Evolutionary conservation across 257 asterid genomes (phyloP), one percentile per base, ranked within the genome.

Genomic region (Fraxinus excelsior): DNA sequence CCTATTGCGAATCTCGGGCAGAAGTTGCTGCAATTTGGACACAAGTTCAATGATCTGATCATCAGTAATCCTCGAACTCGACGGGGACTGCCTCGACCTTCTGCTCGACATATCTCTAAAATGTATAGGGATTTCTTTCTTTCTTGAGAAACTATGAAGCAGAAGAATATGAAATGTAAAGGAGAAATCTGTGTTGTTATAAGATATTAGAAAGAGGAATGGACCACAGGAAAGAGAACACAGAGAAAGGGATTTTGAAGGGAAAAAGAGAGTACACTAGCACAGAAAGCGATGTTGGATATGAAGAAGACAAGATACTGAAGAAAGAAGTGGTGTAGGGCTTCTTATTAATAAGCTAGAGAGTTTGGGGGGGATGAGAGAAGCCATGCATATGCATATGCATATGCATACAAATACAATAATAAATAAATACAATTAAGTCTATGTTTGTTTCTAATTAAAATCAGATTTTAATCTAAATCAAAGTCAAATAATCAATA

Each of bases 21-120:
- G 86, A 79, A 90, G 90, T 74, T 88, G 95, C 64, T 91, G 97
- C 25, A 91, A 83, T 79, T 88, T 90, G 78, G 94, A 85, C 64
- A 91, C 83, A 18, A 91, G 92, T 25, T 90, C 88, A 13, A 88
- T 84, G 79, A 91, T 91, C 73, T 90, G 97, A 72, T 91, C 96
- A 49, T 91, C 97, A 1, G 86, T 69, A 49, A 91, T 91, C 77
- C 97, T 82, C 0, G 92, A 78, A 71, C 81, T 53, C 29, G 80
- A 82, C 23, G 79, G n/a, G 13, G 95, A 67, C 74, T 84, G 91
- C 73, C 93, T 82, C 34, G 91, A 83, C 80, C 97, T 86, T 87
- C 93, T 88, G 18, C 92, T 90, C 3, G 97, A 91, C 96, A 87
- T 58, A 2, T 88, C 67, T 51, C 81, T 74, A 10, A 23, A 46